A percentile compares a stretch with the other conserved stretches of the same genome.
Evolutionary conservation across 2,329 filamentous ascomycete genomes (phyloP).

Genomic region (Botryotinia calthae): DNA sequence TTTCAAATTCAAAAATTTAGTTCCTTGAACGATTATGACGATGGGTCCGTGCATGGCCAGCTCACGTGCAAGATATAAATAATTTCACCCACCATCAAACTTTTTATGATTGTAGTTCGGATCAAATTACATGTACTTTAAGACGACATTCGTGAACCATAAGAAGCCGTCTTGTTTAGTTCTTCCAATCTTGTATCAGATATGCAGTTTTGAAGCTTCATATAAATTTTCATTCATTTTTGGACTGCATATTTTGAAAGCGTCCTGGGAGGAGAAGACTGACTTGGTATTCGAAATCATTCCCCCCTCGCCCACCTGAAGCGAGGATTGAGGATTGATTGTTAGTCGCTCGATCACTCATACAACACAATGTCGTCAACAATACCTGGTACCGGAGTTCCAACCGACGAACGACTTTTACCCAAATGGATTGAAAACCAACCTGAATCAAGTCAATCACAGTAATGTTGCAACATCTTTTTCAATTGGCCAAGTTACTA

Average conservation of each 20-base stretch:
- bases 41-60: conserved; percentile 11
- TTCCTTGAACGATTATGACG: conserved; percentile 6
- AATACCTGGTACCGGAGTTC: not conserved
- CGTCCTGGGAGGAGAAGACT: not conserved
- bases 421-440: conserved; percentile 47
- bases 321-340: conserved; percentile 8
- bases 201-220: not conserved
- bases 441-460: conserved; percentile 38
- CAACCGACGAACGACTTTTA: conserved; percentile 32
- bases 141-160: not conserved
- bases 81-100: conserved; percentile 12
- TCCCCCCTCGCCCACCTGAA: conserved; percentile 1
- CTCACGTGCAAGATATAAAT: conserved; percentile 7
- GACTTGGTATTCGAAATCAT: not conserved
- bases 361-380: conserved; percentile 1
- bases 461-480: conserved; percentile 38
- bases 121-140: not conserved
- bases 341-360: not conserved
- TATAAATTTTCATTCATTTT: not conserved
- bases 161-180: not conserved
- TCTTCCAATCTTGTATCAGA: not conserved
- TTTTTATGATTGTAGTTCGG: conserved; percentile 1
- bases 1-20: conserved; percentile 20
- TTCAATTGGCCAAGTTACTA: not conserved
- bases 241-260: not conserved